Percentiles rank a stretch among this genome's conserved stretches.
These are phyloP conservation scores for Tetradesmus obliquus DNA, from an alignment of 139 green algal species.

Conservation along the genomic window DNA sequence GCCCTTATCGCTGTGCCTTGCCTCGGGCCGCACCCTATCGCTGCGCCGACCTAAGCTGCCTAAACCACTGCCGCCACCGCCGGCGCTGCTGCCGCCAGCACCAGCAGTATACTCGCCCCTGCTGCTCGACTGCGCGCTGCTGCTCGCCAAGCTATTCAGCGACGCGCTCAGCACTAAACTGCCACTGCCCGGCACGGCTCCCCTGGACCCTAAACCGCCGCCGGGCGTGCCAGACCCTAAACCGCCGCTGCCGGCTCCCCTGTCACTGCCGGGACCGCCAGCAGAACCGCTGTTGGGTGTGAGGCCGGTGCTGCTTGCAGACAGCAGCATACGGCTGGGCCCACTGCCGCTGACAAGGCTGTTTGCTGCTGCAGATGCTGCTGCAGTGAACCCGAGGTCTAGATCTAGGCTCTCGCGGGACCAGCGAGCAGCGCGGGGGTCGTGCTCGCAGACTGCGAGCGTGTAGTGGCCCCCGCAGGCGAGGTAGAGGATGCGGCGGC, in stretches of 20 bases:
- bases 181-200: neutral
- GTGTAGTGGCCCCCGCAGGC: slow-evolving; percentile 73
- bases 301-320: neutral
- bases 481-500: slow-evolving; percentile 66
- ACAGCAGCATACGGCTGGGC: neutral
- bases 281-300: neutral
- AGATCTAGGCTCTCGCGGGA: neutral
- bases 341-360: neutral
- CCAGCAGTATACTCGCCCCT: neutral
- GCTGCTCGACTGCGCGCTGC: slow-evolving; percentile 13
- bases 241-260: neutral
- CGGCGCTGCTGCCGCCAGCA: neutral
- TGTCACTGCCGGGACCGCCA: neutral
- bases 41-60: neutral
- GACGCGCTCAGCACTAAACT: neutral
- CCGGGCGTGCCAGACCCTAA: neutral
- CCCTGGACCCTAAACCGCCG: neutral
- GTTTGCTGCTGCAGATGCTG: neutral
- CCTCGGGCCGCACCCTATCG: slow-evolving; percentile 3
- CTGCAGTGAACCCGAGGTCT: neutral
- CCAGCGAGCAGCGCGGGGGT: slow-evolving; percentile 46
- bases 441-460: slow-evolving; percentile 76
- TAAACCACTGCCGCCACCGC: neutral
- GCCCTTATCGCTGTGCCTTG: slow-evolving; percentile 15
- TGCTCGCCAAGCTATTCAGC: slow-evolving; percentile 13